Conservation (phyloP, 2,329 filamentous ascomycete species). For the Cadophora luteo-olivacea region DNA sequence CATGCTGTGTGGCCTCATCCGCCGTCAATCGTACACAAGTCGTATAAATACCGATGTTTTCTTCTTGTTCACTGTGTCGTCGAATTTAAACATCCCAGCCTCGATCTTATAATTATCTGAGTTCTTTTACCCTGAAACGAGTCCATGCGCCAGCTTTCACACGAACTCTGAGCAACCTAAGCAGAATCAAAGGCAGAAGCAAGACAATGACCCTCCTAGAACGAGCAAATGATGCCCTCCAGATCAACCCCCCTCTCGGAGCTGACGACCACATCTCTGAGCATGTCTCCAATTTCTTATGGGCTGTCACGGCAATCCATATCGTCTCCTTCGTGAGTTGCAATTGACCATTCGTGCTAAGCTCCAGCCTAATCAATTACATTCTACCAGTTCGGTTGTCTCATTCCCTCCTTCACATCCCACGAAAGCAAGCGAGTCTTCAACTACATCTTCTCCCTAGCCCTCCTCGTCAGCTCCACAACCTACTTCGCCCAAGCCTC, state of each 20-base stretch:
- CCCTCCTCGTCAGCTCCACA: too few species aligned
- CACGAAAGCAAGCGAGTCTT: too few species aligned
- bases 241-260: background rate
- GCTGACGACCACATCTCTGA: background rate
- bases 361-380: too few species aligned
- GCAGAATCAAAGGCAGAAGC: too few species aligned
- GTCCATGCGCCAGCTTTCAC: background rate
- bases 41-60: background rate
- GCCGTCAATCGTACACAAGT: background rate
- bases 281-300: background rate
- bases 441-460: too few species aligned
- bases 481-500: background rate
- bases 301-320: background rate
- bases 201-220: background rate
- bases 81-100: background rate
- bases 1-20: background rate
- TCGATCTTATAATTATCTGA: background rate
- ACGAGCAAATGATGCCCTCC: background rate
- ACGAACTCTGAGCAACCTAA: background rate
- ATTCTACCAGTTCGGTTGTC: background rate
- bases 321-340: background rate
- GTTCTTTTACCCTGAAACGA: background rate
- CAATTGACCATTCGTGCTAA: too few species aligned
- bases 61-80: background rate
- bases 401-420: too few species aligned